Conservation (phyloP, 2,329 filamentous ascomycete genomes). For the Sporothrix curviconia region DNA sequence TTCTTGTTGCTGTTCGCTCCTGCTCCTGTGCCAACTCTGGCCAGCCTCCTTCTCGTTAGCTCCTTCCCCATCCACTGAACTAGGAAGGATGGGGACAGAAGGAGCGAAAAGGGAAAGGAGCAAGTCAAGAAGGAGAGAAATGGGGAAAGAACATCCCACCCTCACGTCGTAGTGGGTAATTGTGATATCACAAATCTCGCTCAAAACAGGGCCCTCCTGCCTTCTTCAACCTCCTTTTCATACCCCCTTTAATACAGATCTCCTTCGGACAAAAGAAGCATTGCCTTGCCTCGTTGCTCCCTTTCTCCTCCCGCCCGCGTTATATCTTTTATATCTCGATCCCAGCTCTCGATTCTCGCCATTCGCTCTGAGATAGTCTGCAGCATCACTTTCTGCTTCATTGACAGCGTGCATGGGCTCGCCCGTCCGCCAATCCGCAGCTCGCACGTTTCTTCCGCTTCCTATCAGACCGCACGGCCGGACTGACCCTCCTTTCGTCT, state of each 20-base stretch:
- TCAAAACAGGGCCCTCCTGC: too few relatives aligned
- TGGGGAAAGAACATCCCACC: conserved; percentile 13
- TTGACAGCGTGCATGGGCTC: too few relatives aligned
- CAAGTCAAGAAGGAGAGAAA: not conserved
- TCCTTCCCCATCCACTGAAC: not conserved
- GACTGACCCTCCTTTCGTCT: not conserved
- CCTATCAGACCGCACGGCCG: not conserved
- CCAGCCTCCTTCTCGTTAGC: conserved; percentile 10
- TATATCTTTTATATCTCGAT: not conserved
- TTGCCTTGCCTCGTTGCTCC: not conserved
- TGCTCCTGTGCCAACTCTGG: conserved; percentile 1
- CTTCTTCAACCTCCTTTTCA: not conserved
- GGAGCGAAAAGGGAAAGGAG: not conserved
- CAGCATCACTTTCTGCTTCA: too few relatives aligned
- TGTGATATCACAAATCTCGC: not conserved
- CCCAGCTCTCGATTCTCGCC: not conserved
- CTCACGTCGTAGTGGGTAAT: not conserved
- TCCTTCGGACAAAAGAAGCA: too few relatives aligned
- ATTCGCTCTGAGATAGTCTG: too few relatives aligned
- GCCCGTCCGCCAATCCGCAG: conserved; percentile 1
- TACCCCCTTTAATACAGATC: too few relatives aligned
- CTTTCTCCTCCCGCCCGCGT: not conserved
- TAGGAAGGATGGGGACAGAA: not conserved
- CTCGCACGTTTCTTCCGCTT: not conserved
- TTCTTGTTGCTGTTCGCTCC: not conserved